A percentile compares a stretch with the other conserved stretches of the same genome.
Conservation (phyloP, 768 basidiomycete species). For the Tubosaeta sp. region DNA sequence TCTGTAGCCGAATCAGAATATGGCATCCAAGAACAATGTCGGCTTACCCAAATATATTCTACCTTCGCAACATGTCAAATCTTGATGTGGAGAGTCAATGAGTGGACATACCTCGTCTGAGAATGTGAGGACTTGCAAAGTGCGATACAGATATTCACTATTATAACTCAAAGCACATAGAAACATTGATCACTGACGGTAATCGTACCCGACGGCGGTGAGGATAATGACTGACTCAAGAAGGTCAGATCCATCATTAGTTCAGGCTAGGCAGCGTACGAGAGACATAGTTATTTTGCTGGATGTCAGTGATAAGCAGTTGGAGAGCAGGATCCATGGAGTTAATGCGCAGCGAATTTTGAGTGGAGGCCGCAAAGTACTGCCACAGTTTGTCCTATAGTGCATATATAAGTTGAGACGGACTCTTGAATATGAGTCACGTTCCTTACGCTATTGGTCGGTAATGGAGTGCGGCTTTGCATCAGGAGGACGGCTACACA, state of each 20-base stretch:
- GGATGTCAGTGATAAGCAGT: not conserved
- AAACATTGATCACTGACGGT: not conserved
- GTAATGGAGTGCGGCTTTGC: not conserved
- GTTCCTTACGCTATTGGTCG: not conserved
- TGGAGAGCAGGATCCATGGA: not conserved
- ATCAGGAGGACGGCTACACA: not conserved
- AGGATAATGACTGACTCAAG: not conserved
- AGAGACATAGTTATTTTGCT: not conserved
- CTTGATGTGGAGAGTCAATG: not conserved
- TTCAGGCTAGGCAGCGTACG: not conserved
- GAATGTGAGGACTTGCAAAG: not conserved
- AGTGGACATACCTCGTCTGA: not conserved
- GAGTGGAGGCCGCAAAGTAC: not conserved
- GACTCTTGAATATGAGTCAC: not conserved
- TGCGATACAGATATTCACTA: not conserved
- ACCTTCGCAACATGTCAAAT: not conserved
- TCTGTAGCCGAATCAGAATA: not conserved
- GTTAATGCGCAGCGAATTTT: not conserved
- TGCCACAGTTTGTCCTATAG: not conserved
- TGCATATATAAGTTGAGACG: not conserved
- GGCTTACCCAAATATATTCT: not conserved
- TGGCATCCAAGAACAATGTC: not conserved
- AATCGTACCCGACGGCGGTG: not conserved
- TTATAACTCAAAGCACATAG: not conserved
- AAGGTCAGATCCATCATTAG: too few relatives aligned